A percentile compares a stretch with the other conserved stretches of the same genome.
Conservation (phyloP, 2,329 filamentous ascomycete species). For the Monilinia vaccinii-corymbosi region DNA sequence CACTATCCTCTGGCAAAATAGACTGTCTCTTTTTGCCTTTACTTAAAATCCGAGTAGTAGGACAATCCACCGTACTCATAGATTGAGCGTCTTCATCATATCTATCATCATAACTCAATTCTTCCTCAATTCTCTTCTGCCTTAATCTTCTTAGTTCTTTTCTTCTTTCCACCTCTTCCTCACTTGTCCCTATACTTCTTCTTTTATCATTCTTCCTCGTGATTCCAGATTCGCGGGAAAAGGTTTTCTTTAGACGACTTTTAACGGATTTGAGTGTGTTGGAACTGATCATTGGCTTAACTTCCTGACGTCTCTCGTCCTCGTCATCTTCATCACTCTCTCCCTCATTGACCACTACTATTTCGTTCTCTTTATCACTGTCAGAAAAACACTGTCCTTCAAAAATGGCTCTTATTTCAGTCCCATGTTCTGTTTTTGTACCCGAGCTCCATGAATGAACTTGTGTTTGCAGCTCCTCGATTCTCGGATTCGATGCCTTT, state of each 20-base stretch:
- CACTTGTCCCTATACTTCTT: conserved; percentile 37
- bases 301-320: conserved; percentile 30
- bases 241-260: conserved; percentile 30
- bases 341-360: conserved; percentile 30
- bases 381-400: conserved; percentile 18
- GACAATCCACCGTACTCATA: conserved; percentile 11
- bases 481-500: conserved; percentile 6
- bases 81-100: conserved; percentile 32
- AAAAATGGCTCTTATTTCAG: conserved; percentile 24
- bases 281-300: conserved; percentile 33
- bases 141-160: conserved; percentile 47
- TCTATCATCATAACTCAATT: conserved; percentile 40
- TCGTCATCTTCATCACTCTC: conserved; percentile 29
- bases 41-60: not conserved
- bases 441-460: conserved; percentile 15
- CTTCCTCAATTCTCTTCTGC: conserved; percentile 48
- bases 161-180: conserved; percentile 45
- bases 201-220: conserved; percentile 33
- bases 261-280: conserved; percentile 39
- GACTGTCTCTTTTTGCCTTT: conserved; percentile 5
- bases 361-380: conserved; percentile 26
- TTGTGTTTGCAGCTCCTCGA: not conserved
- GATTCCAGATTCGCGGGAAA: conserved; percentile 37
- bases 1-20: conserved; percentile 9
- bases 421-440: conserved; percentile 11